phyloP scores from a whole-genome alignment of 805 yeast genomes.

The Dipodascopsis uninucleata region DNA sequence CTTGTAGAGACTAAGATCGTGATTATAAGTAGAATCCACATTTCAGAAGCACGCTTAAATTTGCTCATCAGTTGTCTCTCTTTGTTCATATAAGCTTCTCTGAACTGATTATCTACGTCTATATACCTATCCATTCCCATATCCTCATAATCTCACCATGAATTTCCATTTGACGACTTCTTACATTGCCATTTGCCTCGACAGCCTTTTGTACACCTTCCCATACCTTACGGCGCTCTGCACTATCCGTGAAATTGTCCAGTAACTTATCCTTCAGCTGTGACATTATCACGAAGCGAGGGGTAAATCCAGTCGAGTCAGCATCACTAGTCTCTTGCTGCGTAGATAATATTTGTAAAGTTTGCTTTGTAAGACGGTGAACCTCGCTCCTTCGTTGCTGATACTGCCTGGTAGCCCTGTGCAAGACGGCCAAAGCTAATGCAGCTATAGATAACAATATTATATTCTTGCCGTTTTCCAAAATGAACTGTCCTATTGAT shows the following conservation, averaged over 20 bases:
- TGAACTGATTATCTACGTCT: too few relatives aligned
- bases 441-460: not conserved
- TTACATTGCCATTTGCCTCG: slow-evolving; percentile 28
- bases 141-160: slow-evolving; percentile 83
- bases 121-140: slow-evolving; percentile 62
- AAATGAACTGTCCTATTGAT: slow-evolving; percentile 5
- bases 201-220: slow-evolving; percentile 24
- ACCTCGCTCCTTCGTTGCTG: slow-evolving; percentile 10
- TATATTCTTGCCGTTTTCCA: slow-evolving; percentile 3
- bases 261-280: slow-evolving; percentile 56
- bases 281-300: slow-evolving; percentile 58
- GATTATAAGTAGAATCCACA: too few relatives aligned
- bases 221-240: slow-evolving; percentile 28
- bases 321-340: slow-evolving; percentile 28
- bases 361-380: slow-evolving; percentile 27
- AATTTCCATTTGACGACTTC: slow-evolving; percentile 35
- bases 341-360: slow-evolving; percentile 25
- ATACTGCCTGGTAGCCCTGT: not conserved
- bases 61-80: too few relatives aligned
- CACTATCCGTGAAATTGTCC: slow-evolving; percentile 34
- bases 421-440: not conserved
- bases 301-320: slow-evolving; percentile 40
- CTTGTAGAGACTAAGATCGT: too few relatives aligned
- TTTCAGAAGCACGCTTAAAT: too few relatives aligned
- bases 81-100: too few relatives aligned